phyloP scores from a whole-genome alignment of 2,329 filamentous ascomycete species.

The Aspergillus sp. region DNA sequence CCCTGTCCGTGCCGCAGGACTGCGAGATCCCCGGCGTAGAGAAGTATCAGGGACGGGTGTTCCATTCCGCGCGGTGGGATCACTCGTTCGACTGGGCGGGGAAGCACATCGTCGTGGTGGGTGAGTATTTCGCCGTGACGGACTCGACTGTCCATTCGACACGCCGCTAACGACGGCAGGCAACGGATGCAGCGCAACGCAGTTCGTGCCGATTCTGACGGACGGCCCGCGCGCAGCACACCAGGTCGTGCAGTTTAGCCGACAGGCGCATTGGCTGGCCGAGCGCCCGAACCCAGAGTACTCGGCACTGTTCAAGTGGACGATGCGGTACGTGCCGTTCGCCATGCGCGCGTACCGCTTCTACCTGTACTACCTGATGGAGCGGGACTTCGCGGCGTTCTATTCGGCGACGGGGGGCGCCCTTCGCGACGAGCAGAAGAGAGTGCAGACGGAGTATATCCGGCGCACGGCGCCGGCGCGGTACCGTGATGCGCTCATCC shows the following conservation, averaged over 20 bases:
- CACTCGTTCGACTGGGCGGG: constrained; percentile 34
- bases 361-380: constrained; percentile 43
- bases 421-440: constrained; percentile 35
- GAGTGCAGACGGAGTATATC: constrained; percentile 44
- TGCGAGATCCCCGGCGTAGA: constrained; percentile 30
- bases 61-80: constrained; percentile 45
- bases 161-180: constrained; percentile 19
- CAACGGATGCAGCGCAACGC: constrained; percentile 49
- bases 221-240: constrained; percentile 33
- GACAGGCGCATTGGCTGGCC: constrained; percentile 51
- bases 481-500: constrained; percentile 45
- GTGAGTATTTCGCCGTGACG: constrained; percentile 18
- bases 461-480: constrained; percentile 40
- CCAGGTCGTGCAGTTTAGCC: constrained; percentile 48
- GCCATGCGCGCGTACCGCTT: constrained; percentile 46
- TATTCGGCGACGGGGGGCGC: constrained; percentile 20
- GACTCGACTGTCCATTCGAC: background rate
- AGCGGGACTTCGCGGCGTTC: constrained; percentile 45
- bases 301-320: constrained; percentile 37
- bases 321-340: constrained; percentile 46
- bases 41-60: constrained; percentile 33
- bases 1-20: constrained; percentile 24
- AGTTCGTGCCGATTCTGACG: constrained; percentile 47
- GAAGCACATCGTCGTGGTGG: constrained; percentile 40
- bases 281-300: constrained; percentile 46